A percentile compares a stretch with the other conserved stretches of the same genome.
Evolutionary conservation across 306 rosid species (phyloP).

Genomic region (Vicia faba): DNA sequence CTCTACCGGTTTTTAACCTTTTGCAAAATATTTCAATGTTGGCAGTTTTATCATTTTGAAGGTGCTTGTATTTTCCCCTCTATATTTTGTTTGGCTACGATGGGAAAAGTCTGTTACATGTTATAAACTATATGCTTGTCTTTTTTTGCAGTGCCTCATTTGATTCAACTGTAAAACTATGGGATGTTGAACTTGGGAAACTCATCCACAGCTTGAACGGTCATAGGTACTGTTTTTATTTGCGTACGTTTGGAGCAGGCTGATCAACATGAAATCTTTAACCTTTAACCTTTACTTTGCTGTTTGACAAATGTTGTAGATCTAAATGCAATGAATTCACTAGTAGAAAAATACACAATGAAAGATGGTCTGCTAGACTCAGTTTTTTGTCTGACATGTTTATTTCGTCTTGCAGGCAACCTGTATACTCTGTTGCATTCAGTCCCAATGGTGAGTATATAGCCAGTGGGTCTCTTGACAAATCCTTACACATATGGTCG

Average conservation of each 20-base stretch:
- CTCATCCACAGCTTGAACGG: slow-evolving; percentile 76
- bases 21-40: slow-evolving; percentile 18
- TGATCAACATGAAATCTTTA: slow-evolving; percentile 5
- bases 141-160: slow-evolving; percentile 79
- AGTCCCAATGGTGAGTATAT: slow-evolving; percentile 86
- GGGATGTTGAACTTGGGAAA: slow-evolving; percentile 88
- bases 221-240: slow-evolving; percentile 63
- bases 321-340: not conserved
- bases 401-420: slow-evolving; percentile 44
- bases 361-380: not conserved
- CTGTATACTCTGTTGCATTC: slow-evolving; percentile 91
- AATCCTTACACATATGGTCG: slow-evolving; percentile 80
- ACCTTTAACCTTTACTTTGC: not conserved
- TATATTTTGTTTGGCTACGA: not conserved
- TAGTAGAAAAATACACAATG: slow-evolving; percentile 2
- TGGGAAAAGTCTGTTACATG: slow-evolving; percentile 13
- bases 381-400: slow-evolving; percentile 4
- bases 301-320: slow-evolving; percentile 12
- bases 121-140: not conserved
- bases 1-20: not conserved
- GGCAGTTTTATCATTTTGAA: slow-evolving; percentile 10
- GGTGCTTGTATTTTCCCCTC: not conserved
- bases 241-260: not conserved
- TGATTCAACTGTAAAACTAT: slow-evolving; percentile 89
- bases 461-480: slow-evolving; percentile 88